Conservation (phyloP, 2,329 filamentous ascomycete species). For the Ceratocystiopsis minuta region DNA sequence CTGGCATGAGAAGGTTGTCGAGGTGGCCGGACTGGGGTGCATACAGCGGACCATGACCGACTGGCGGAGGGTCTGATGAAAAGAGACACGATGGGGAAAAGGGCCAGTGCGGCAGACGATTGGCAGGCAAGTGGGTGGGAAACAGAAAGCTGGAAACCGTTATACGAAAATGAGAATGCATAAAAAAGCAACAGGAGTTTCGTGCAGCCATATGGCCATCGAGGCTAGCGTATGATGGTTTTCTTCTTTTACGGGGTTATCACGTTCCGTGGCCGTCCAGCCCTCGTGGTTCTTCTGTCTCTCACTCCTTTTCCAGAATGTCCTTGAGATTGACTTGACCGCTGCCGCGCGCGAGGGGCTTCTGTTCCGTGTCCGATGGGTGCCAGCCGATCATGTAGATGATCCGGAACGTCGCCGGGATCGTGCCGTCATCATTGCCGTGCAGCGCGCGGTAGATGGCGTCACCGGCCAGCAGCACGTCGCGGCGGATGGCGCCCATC, state of each 20-base stretch:
- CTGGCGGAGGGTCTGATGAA: constrained; percentile 76
- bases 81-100: too few species aligned
- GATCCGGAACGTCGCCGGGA: constrained; percentile 83
- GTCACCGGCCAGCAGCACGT: constrained; percentile 74
- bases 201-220: too few species aligned
- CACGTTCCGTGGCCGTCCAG: too few species aligned
- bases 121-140: too few species aligned
- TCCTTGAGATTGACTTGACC: constrained; percentile 82
- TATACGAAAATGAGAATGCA: too few species aligned
- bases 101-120: too few species aligned
- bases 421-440: constrained; percentile 55
- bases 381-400: constrained; percentile 99
- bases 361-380: constrained; percentile 56
- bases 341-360: constrained; percentile 68
- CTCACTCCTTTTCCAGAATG: constrained; percentile 35
- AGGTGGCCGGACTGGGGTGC: constrained; percentile 77
- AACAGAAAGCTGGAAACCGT: too few species aligned
- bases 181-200: too few species aligned
- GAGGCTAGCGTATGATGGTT: too few species aligned
- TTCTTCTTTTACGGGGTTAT: too few species aligned
- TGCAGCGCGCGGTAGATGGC: constrained; percentile 79
- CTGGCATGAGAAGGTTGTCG: constrained; percentile 98
- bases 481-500: constrained; percentile 56
- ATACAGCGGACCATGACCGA: constrained; percentile 94
- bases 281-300: too few species aligned